Conservation (phyloP, 495 filamentous ascomycete species). For the Penicillium roqueforti region DNA sequence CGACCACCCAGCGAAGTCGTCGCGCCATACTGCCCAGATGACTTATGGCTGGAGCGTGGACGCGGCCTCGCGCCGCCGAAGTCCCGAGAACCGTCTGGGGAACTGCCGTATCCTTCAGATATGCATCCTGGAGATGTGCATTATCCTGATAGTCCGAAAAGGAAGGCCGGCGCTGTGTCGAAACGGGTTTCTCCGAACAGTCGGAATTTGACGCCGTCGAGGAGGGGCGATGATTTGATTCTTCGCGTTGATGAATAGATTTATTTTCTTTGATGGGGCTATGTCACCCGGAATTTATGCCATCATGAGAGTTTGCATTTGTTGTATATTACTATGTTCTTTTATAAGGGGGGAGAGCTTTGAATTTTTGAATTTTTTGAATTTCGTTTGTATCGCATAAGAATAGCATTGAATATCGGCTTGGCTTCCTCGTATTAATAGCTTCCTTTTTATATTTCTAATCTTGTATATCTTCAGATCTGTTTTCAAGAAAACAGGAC, state of each 20-base stretch:
- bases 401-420: not conserved
- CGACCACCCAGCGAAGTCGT: slow-evolving; percentile 25
- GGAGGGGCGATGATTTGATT: slow-evolving; percentile 34
- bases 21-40: slow-evolving; percentile 32
- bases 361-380: not conserved
- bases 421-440: not conserved
- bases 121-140: slow-evolving; percentile 6
- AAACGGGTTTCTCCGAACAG: slow-evolving; percentile 28
- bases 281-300: not conserved
- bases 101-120: slow-evolving; percentile 26
- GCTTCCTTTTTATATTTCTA: not conserved
- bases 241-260: slow-evolving; percentile 33
- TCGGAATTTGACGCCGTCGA: slow-evolving; percentile 38
- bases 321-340: slow-evolving; percentile 1
- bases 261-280: not conserved
- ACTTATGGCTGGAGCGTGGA: slow-evolving; percentile 30
- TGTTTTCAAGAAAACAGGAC: not conserved
- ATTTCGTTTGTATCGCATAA: not conserved
- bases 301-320: slow-evolving; percentile 1
- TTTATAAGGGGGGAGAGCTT: slow-evolving; percentile 2
- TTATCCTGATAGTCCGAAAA: slow-evolving; percentile 25
- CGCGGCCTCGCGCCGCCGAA: not conserved
- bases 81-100: not conserved
- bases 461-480: not conserved
- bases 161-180: not conserved